Conservation (phyloP, 768 basidiomycete genomes). For the Russula dissimulans region DNA sequence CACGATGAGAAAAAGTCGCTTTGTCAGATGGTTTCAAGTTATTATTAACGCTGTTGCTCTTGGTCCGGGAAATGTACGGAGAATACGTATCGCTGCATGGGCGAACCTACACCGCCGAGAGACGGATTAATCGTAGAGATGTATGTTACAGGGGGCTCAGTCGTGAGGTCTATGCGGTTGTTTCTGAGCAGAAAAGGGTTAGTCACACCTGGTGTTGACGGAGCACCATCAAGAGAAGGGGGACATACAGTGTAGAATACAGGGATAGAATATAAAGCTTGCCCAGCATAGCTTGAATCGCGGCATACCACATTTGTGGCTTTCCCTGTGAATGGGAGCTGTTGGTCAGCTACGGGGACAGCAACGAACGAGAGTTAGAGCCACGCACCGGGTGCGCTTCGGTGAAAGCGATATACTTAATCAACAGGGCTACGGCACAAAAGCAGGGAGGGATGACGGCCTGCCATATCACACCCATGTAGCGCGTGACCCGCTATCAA, state of each 20-base stretch:
- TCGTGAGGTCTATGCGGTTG: constrained; percentile 8
- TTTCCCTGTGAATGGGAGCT: not conserved
- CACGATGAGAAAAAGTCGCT: not conserved
- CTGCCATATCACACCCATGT: constrained; percentile 6
- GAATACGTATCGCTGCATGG: not conserved
- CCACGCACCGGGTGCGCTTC: constrained; percentile 3
- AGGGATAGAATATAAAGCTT: constrained; percentile 10
- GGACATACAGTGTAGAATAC: constrained; percentile 7
- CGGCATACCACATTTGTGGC: not conserved
- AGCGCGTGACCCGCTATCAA: constrained; percentile 2
- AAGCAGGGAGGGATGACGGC: constrained; percentile 4
- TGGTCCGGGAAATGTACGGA: not conserved
- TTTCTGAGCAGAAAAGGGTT: constrained; percentile 1
- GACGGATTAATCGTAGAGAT: not conserved
- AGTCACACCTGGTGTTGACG: not conserved
- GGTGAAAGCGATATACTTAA: constrained; percentile 7
- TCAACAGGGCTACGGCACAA: constrained; percentile 4
- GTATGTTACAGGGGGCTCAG: not conserved
- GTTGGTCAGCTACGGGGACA: not conserved
- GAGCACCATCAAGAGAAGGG: not conserved
- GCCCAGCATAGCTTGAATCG: constrained; percentile 13
- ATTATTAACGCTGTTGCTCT: not conserved
- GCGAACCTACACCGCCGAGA: not conserved
- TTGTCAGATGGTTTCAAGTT: not conserved
- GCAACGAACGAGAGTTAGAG: not conserved